A percentile compares a stretch with the other conserved stretches of the same genome.
Evolutionary conservation across 106 monocot species (phyloP).

Genomic region (Dioscorea alata): DNA sequence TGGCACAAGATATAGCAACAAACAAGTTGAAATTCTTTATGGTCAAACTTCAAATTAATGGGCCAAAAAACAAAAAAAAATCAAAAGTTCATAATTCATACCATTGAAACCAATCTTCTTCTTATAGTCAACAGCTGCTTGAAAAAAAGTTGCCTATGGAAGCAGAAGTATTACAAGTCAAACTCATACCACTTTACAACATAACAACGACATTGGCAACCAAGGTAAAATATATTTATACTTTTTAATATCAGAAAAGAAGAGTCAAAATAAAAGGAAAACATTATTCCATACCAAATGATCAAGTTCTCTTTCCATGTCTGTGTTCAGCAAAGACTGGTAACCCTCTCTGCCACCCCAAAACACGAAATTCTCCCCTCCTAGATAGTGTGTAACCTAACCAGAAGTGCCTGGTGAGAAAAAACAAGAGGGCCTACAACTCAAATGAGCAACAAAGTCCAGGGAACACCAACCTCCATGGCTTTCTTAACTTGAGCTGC

Average conservation of each 20-base stretch:
- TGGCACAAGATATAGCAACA: background rate
- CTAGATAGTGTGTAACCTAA: slow-evolving; percentile 91
- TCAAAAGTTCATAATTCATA: slow-evolving; percentile 7
- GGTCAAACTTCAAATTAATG: too few species aligned
- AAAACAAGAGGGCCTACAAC: background rate
- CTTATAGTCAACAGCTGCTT: slow-evolving; percentile 91
- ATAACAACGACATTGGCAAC: background rate
- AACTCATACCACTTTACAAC: too few species aligned
- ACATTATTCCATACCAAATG: slow-evolving; percentile 58
- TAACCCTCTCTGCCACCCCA: slow-evolving; percentile 99
- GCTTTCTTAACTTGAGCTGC: slow-evolving; percentile 99
- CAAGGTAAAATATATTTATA: background rate
- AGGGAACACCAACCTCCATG: slow-evolving; percentile 59
- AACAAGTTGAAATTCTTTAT: background rate
- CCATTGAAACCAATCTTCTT: slow-evolving; percentile 98
- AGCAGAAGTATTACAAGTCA: background rate
- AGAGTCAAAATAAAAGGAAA: background rate
- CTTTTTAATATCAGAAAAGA: background rate
- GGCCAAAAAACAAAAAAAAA: too few species aligned
- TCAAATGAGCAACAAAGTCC: background rate
- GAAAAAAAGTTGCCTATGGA: slow-evolving; percentile 75
- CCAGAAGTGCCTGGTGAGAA: background rate
- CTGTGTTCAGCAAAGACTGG: slow-evolving; percentile 91
- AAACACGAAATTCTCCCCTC: slow-evolving; percentile 97
- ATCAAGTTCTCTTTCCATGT: slow-evolving; percentile 97